phyloP scores from a whole-genome alignment of 1,284 basidiomycete genomes.

The Kwoniella shivajii region DNA sequence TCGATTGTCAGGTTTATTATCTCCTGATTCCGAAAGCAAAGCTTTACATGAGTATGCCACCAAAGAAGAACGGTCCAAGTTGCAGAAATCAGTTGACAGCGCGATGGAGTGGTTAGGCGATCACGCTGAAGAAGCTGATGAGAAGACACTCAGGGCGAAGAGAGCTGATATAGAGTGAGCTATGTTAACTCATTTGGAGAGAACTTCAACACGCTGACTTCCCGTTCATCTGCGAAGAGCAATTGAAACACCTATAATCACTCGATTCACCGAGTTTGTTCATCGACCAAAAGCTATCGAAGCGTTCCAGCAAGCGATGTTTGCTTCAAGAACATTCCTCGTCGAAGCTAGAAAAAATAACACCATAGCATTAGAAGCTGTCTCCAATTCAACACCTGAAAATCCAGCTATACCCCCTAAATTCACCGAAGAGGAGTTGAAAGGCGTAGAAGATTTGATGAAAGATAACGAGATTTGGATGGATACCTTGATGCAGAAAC shows the following conservation, averaged over 20 bases:
- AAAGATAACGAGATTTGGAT: conserved; percentile 80
- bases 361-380: conserved; percentile 60
- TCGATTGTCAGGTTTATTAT: conserved; percentile 79
- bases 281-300: conserved; percentile 64
- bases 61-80: conserved; percentile 66
- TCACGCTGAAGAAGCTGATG: conserved; percentile 79
- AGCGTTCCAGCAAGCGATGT: conserved; percentile 67
- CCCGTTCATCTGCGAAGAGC: conserved; percentile 3
- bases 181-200: background rate
- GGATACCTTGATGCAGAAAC: conserved; percentile 73
- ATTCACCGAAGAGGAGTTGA: conserved; percentile 80
- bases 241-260: conserved; percentile 73
- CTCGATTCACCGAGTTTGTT: conserved; percentile 82
- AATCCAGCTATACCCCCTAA: conserved; percentile 64
- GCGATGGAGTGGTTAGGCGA: conserved; percentile 82
- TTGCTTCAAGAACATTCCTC: conserved; percentile 71
- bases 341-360: conserved; percentile 69
- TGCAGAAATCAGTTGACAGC: conserved; percentile 68
- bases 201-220: background rate
- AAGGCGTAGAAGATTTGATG: conserved; percentile 69
- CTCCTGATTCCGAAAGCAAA: conserved; percentile 62
- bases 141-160: conserved; percentile 70
- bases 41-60: conserved; percentile 81
- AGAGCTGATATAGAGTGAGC: conserved; percentile 78
- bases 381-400: conserved; percentile 31